Percentiles rank a stretch among this genome's conserved stretches.
Conservation (phyloP, 176 grass and related monocot genomes). For the Triticum dicoccoides region DNA sequence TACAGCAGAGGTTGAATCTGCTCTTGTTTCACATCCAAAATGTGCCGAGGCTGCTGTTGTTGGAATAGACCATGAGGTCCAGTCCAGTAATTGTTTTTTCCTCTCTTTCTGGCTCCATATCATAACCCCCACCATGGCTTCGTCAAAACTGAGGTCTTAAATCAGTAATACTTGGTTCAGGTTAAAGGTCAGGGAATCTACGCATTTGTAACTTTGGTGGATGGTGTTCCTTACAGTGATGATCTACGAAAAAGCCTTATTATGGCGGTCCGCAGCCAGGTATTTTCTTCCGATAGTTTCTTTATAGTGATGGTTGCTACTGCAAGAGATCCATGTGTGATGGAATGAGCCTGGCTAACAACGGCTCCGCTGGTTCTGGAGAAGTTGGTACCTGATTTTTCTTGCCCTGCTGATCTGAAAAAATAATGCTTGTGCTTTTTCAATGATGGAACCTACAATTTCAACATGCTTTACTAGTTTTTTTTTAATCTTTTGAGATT, state of each 20-base stretch:
- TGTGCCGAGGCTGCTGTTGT: constrained; percentile 94
- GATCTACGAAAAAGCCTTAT: constrained; percentile 88
- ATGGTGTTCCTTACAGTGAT: constrained; percentile 81
- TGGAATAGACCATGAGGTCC: constrained; percentile 96
- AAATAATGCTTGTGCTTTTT: background rate
- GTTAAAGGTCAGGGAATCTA: constrained; percentile 98
- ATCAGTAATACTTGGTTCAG: constrained; percentile 36
- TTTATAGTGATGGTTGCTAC: background rate
- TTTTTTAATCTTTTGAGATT: background rate
- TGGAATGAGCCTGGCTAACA: background rate
- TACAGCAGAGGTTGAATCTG: constrained; percentile 95
- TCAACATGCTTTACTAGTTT: background rate
- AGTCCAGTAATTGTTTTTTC: background rate
- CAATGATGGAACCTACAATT: background rate
- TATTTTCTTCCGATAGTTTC: constrained; percentile 26
- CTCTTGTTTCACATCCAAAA: constrained; percentile 89
- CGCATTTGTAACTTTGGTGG: constrained; percentile 88
- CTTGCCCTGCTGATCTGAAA: background rate
- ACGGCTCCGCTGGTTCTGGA: background rate
- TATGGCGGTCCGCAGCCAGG: constrained; percentile 79
- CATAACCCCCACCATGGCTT: background rate
- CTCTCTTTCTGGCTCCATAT: background rate
- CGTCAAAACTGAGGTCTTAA: background rate
- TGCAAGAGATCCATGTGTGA: background rate
- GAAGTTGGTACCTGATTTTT: constrained; percentile 9